A percentile compares a stretch with the other conserved stretches of the same genome.
Conservation (phyloP, 768 basidiomycete genomes). For the Piloderma croceum region DNA sequence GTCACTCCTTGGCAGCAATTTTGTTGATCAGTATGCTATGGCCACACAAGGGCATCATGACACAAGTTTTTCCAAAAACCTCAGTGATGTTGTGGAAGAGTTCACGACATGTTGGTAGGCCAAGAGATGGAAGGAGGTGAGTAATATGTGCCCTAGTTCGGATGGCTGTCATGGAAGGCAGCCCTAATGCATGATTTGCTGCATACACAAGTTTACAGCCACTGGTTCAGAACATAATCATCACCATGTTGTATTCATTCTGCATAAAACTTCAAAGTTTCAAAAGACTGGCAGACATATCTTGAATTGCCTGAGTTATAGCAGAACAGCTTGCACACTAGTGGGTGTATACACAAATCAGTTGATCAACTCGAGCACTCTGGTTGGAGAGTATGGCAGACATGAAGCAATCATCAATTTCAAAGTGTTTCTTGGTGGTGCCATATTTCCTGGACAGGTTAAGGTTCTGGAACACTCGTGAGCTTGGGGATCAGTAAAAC, state of each 20-base stretch:
- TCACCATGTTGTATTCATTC: conserved; percentile 7
- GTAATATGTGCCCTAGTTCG: conserved; percentile 3
- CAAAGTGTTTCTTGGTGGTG: neutral
- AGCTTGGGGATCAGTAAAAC: too few relatives aligned
- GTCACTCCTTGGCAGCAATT: conserved; percentile 8
- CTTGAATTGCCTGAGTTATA: conserved; percentile 7
- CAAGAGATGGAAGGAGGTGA: conserved; percentile 5
- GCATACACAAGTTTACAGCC: conserved; percentile 10
- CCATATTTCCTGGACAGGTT: conserved; percentile 3
- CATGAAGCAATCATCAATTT: conserved; percentile 4
- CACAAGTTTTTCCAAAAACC: conserved; percentile 3
- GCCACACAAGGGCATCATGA: conserved; percentile 1
- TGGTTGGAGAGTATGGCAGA: conserved; percentile 3
- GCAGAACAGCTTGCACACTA: conserved; percentile 5
- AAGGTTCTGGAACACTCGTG: neutral
- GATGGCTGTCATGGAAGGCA: conserved; percentile 11
- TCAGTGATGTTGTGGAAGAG: conserved; percentile 10
- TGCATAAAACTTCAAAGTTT: conserved; percentile 1
- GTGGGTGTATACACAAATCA: conserved; percentile 1
- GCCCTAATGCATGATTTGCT: conserved; percentile 4
- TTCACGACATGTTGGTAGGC: neutral
- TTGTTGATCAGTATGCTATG: conserved; percentile 11
- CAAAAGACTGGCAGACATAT: conserved; percentile 1
- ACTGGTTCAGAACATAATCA: conserved; percentile 5
- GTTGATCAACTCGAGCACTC: conserved; percentile 3